These are phyloP conservation scores for Penicillium roqueforti DNA, from an alignment of 495 filamentous ascomycete species.

Conservation along the genomic window DNA sequence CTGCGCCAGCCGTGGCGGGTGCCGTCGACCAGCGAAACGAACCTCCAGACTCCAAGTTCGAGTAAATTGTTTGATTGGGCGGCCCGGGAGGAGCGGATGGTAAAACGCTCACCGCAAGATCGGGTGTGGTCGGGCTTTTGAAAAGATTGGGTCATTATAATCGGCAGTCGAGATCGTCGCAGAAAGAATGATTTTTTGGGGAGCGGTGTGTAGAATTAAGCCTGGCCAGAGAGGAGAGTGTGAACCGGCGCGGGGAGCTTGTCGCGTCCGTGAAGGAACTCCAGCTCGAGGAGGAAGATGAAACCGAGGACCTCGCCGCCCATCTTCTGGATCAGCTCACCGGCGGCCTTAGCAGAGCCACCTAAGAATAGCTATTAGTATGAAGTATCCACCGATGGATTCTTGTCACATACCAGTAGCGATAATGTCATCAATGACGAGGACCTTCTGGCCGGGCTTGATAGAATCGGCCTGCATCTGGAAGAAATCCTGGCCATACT, in stretches of 20 bases:
- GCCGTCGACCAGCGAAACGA: conserved; percentile 8
- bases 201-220: conserved; percentile 12
- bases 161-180: conserved; percentile 5
- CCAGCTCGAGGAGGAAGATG: conserved; percentile 93
- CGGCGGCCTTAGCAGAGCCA: conserved; percentile 86
- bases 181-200: conserved; percentile 14
- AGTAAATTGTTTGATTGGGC: not conserved
- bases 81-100: not conserved
- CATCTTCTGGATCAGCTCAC: conserved; percentile 76
- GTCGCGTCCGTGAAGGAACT: conserved; percentile 86
- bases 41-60: not conserved
- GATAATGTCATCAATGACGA: conserved; percentile 97
- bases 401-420: conserved; percentile 71
- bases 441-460: conserved; percentile 79
- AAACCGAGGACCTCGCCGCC: conserved; percentile 83
- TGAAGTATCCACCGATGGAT: not conserved
- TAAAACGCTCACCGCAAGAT: conserved; percentile 6
- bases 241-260: conserved; percentile 82
- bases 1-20: conserved; percentile 3
- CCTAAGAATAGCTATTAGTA: conserved; percentile 47
- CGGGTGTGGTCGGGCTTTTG: conserved; percentile 5
- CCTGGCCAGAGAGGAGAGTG: conserved; percentile 71
- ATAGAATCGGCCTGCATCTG: conserved; percentile 88
- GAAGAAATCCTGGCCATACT: conserved; percentile 95
- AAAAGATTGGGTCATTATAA: conserved; percentile 6